Conservation (phyloP, 2,329 filamentous ascomycete species). For the Diaporthe sp. region DNA sequence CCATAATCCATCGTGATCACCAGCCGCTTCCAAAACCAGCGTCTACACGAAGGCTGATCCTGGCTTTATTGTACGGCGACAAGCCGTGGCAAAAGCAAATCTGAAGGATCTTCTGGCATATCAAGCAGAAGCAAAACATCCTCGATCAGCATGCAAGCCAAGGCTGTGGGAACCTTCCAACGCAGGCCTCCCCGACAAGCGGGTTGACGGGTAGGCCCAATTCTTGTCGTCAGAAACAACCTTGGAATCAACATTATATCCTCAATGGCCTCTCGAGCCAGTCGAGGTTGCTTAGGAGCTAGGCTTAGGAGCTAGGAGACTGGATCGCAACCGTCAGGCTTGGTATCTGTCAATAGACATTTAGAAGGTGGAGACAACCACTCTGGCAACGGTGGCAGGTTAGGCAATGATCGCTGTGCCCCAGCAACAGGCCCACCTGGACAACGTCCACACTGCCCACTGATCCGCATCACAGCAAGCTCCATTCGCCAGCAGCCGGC, state of each 20-base stretch:
- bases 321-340: neutral
- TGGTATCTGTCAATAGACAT: slow-evolving; percentile 7
- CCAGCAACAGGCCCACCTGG: neutral
- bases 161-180: neutral
- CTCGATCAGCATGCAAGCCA: neutral
- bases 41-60: neutral
- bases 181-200: neutral
- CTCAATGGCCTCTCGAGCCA: neutral
- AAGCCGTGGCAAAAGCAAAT: neutral
- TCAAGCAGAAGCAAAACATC: neutral
- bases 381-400: neutral
- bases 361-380: neutral
- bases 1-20: neutral
- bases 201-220: neutral
- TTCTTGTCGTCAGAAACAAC: neutral
- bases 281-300: neutral
- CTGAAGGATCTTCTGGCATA: neutral
- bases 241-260: too few relatives aligned
- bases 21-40: too few relatives aligned
- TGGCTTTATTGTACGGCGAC: neutral
- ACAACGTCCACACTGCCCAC: neutral
- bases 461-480: neutral
- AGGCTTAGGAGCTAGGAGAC: neutral
- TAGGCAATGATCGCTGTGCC: neutral
- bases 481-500: neutral